Conservation (phyloP, 768 basidiomycete genomes). For the Megacollybia marginata region DNA sequence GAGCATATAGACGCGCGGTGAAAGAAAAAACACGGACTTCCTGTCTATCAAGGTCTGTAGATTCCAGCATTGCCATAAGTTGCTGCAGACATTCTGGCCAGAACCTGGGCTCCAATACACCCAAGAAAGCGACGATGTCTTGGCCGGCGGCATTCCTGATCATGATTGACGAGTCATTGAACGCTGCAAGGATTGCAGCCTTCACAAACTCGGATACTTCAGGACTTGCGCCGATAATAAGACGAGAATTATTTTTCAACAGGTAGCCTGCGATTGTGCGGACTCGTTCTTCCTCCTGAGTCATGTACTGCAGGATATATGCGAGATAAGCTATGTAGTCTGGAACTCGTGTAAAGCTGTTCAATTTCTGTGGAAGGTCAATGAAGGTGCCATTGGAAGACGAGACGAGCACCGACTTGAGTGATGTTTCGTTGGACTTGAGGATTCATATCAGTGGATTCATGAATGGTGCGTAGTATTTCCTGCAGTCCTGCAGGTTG, state of each 20-base stretch:
- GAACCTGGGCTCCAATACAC: slow-evolving; percentile 79
- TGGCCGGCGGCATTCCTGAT: slow-evolving; percentile 92
- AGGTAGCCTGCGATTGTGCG: slow-evolving; percentile 94
- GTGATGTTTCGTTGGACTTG: slow-evolving; percentile 77
- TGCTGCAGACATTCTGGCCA: slow-evolving; percentile 94
- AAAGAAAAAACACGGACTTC: slow-evolving; percentile 54
- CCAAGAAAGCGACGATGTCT: slow-evolving; percentile 85
- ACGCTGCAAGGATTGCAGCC: slow-evolving; percentile 69
- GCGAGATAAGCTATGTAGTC: slow-evolving; percentile 96
- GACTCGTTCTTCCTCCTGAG: slow-evolving; percentile 85
- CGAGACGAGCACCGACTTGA: slow-evolving; percentile 44
- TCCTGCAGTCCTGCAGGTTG: slow-evolving; percentile 83
- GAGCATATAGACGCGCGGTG: slow-evolving; percentile 1
- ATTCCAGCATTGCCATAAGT: slow-evolving; percentile 75
- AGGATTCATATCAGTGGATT: slow-evolving; percentile 76
- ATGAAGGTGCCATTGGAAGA: slow-evolving; percentile 11
- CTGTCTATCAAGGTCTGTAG: slow-evolving; percentile 65
- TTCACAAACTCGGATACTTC: slow-evolving; percentile 72
- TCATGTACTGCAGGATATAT: slow-evolving; percentile 78
- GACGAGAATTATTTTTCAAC: slow-evolving; percentile 90
- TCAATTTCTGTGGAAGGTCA: slow-evolving; percentile 60
- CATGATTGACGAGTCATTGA: slow-evolving; percentile 75
- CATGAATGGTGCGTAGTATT: slow-evolving; percentile 86
- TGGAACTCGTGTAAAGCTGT: slow-evolving; percentile 77
- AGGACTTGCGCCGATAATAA: slow-evolving; percentile 60